These are phyloP conservation scores for Apium graveolens DNA, from an alignment of 129 eudicot genomes.

Conservation along the genomic window DNA sequence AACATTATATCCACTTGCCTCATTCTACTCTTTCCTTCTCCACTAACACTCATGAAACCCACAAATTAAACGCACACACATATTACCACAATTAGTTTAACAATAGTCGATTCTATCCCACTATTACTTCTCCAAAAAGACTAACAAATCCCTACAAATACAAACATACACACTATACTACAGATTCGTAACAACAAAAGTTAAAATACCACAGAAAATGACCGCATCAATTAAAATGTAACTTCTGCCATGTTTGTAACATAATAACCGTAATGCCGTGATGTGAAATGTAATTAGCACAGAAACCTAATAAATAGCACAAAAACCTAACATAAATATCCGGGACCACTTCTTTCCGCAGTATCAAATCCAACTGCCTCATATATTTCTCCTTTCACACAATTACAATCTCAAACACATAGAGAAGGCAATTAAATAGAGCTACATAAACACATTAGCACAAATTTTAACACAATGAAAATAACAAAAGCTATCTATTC, in stretches of 20 bases:
- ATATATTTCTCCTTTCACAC: neutral
- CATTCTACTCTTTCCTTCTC: neutral
- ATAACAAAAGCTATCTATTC: no score
- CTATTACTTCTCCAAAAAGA: neutral
- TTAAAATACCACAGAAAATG: no score
- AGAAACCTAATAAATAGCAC: no score
- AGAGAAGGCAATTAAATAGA: no score
- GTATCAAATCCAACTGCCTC: neutral
- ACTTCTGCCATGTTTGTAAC: neutral
- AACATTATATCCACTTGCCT: neutral
- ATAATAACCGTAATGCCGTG: neutral
- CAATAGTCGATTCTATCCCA: neutral
- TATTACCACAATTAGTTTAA: neutral
- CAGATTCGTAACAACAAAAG: no score
- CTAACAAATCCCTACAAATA: neutral
- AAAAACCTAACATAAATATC: neutral
- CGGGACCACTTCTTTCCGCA: neutral
- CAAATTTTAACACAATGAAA: no score
- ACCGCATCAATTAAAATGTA: neutral
- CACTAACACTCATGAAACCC: neutral
- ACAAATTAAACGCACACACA: no score
- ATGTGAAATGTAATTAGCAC: no score
- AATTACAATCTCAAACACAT: no score
- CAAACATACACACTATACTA: no score
- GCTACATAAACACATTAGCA: no score